Base-by-base conservation (phyloP, 805 yeast species). In the Naumovozyma baii region DNA sequence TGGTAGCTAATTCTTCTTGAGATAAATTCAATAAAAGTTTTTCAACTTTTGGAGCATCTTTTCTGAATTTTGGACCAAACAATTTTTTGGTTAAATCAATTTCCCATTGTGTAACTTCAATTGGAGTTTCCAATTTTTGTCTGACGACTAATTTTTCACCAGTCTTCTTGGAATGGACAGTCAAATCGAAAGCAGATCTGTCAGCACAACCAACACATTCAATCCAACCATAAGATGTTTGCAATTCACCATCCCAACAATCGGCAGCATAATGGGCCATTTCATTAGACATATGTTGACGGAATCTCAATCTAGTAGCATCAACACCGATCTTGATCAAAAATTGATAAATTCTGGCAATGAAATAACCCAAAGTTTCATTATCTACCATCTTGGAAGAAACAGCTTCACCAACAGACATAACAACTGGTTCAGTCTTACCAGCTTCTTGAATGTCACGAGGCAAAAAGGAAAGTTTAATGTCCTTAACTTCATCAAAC, bases 131-230 rank as follows among this genome's bases (percentile, higher is more conserved):
- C 53, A 92, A 74, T 42, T 85, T 74, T 68, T 92, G 83, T 73
- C 97, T 83, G 34, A 92, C 99, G 44, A 87, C 88, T 54, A 92
- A 71, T 67, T 87, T 90, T 69, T 86, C 96, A 66, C 86, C 86
- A 42, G 98, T 92, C 67, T 84, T 83, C 41, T 90, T 92, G 34
- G 96, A 68, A 63, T 92, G 99, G 45, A 94, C 98, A 36, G 90
- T 75, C 64, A 92, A 76, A 69, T 92, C 99, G 62, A 86, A 92
- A 32, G 99, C 99, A 34, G 95, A 84, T 72, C 99, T 80, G 69
- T 92, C 99, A 49, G 99, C 99, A 71, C 97, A 92, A 52, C 99
- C 99, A 62, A 92, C 96, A 79, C 98, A 94, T 71, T 92, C 99
- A 55, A 92, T 84, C 99, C 99, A 92, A 55, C 99, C 99, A 56